Conservation (phyloP, 371 early-diverging fungal genomes). For the Rhizopus delemar region DNA sequence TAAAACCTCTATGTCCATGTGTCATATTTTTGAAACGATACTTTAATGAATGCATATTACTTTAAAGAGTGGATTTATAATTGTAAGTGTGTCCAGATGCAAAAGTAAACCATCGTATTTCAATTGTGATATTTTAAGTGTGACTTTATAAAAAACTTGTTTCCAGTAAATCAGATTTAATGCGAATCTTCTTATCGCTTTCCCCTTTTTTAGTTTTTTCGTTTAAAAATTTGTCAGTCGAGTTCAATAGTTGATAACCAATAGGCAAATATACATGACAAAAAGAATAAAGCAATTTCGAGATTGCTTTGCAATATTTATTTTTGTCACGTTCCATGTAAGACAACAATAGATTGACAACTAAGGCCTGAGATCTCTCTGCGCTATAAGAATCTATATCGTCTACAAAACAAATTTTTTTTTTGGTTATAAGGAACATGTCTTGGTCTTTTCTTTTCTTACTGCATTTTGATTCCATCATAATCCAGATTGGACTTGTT, state of each 20-base stretch:
- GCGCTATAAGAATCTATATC: constrained; percentile 8
- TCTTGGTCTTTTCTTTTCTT: background rate
- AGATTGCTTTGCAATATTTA: background rate
- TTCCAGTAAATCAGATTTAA: no score
- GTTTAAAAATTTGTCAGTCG: background rate
- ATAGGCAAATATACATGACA: constrained; percentile 19
- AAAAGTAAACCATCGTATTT: no score
- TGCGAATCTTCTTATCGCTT: no score
- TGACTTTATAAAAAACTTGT: no score
- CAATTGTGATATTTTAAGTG: no score
- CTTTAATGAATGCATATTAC: no score
- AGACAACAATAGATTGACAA: constrained; percentile 20
- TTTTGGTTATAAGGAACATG: no score
- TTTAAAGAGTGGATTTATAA: no score
- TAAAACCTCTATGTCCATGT: no score
- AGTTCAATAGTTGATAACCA: constrained; percentile 8
- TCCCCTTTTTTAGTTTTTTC: no score
- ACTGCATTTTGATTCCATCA: constrained; percentile 30
- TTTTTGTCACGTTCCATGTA: constrained; percentile 7
- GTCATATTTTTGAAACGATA: no score
- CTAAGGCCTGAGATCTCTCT: constrained; percentile 18
- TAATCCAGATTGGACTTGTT: constrained; percentile 23
- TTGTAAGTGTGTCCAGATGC: no score
- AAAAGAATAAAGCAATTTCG: constrained; percentile 18
- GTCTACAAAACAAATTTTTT: background rate